These are phyloP conservation scores for Tetragonia tetragonoides DNA, from an alignment of 148 eudicot genomes.

Conservation along the genomic window DNA sequence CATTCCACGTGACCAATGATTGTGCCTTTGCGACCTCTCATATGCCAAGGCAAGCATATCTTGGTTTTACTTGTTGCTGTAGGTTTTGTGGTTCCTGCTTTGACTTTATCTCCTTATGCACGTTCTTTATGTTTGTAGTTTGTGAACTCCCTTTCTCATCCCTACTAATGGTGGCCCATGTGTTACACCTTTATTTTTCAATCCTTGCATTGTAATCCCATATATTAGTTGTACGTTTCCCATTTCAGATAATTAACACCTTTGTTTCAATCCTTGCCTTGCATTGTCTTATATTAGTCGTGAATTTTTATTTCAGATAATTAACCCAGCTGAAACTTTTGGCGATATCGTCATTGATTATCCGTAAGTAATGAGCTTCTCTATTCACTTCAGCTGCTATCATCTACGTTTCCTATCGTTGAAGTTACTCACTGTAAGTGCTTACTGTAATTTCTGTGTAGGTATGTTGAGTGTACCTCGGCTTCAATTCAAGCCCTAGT, in stretches of 20 bases:
- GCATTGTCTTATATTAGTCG: slow-evolving; percentile 3
- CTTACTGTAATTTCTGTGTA: slow-evolving; percentile 27
- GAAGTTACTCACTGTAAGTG: neutral
- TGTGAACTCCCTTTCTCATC: neutral
- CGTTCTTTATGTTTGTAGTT: neutral
- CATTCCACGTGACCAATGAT: neutral
- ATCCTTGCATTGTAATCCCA: too few relatives aligned
- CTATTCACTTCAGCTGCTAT: neutral
- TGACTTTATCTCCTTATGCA: neutral
- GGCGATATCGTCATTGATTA: slow-evolving; percentile 99
- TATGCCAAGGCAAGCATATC: neutral
- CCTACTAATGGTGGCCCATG: too few relatives aligned
- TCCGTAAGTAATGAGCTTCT: slow-evolving; percentile 63
- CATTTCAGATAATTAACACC: too few relatives aligned
- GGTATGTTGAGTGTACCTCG: slow-evolving; percentile 96
- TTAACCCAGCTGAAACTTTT: slow-evolving; percentile 97
- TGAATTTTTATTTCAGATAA: slow-evolving; percentile 46
- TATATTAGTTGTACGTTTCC: too few relatives aligned
- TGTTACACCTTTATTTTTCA: too few relatives aligned
- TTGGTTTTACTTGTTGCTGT: neutral
- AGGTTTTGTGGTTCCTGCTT: neutral
- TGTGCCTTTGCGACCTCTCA: neutral
- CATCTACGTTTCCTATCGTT: neutral
- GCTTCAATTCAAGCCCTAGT: slow-evolving; percentile 89
- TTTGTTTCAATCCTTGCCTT: too few relatives aligned